phyloP scores from a whole-genome alignment of 2,329 filamentous ascomycete genomes.

The Diaporthe vaccinii region DNA sequence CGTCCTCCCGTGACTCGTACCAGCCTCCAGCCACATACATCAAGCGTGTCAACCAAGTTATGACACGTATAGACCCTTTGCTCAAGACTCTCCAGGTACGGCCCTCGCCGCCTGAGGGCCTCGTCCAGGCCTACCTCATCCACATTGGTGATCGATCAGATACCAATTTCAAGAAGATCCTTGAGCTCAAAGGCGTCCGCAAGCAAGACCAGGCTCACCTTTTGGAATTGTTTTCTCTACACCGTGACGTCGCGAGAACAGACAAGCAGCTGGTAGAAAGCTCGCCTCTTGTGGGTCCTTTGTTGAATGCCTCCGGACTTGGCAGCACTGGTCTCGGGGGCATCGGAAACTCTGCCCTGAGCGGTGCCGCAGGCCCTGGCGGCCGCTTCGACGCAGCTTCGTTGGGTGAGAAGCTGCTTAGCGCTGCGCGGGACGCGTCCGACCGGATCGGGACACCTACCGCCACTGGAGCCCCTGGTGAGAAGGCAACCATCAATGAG shows the following conservation, averaged over 20 bases:
- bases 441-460: constrained; percentile 78
- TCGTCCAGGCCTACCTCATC: constrained; percentile 97
- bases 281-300: constrained; percentile 78
- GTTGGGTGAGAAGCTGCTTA: constrained; percentile 89
- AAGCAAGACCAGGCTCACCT: constrained; percentile 86
- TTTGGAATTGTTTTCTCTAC: constrained; percentile 84
- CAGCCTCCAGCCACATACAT: constrained; percentile 74
- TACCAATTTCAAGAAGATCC: constrained; percentile 94
- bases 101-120: constrained; percentile 88
- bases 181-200: constrained; percentile 93
- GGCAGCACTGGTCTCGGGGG: constrained; percentile 49
- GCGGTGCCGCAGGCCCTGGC: constrained; percentile 54
- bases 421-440: constrained; percentile 86
- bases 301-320: constrained; percentile 64
- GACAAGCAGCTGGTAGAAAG: constrained; percentile 79
- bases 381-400: constrained; percentile 82
- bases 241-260: constrained; percentile 80
- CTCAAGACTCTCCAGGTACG: constrained; percentile 98
- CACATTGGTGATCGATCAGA: constrained; percentile 96
- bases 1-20: constrained; percentile 53
- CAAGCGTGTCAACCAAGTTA: constrained; percentile 86
- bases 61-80: constrained; percentile 89
- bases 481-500: constrained; percentile 85
- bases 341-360: constrained; percentile 55
- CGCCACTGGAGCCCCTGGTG: constrained; percentile 54